A percentile compares a stretch with the other conserved stretches of the same genome.
Evolutionary conservation across 352 stramenopile species (phyloP).

Genomic region (Phytophthora fragariae): DNA sequence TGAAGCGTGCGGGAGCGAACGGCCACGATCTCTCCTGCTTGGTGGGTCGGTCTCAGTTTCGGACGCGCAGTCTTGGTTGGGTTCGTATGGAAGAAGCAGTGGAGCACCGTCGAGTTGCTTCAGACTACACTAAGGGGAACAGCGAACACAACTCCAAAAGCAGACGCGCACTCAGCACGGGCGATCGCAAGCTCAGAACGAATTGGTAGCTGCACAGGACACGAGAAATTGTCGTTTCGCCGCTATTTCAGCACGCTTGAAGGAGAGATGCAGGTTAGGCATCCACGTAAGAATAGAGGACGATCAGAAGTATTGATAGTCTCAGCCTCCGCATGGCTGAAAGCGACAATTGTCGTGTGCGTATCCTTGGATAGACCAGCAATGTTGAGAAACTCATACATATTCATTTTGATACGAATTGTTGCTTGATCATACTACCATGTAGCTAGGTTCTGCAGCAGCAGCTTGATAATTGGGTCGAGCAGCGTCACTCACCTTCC

Average conservation of each 20-base stretch:
- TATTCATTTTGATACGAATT: constrained; percentile 33
- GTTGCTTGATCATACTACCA: constrained; percentile 21
- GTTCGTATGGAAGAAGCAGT: constrained; percentile 16
- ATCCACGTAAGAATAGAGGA: constrained; percentile 36
- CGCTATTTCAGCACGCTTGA: constrained; percentile 25
- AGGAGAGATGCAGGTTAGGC: constrained; percentile 1
- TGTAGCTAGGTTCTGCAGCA: neutral
- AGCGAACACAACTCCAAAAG: constrained; percentile 1
- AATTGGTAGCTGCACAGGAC: constrained; percentile 9
- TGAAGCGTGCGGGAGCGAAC: constrained; percentile 6
- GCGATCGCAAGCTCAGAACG: neutral
- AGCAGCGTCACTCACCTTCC: neutral
- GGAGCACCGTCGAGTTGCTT: neutral
- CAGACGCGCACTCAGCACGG: neutral
- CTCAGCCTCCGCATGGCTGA: constrained; percentile 4
- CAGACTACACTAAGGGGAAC: constrained; percentile 3
- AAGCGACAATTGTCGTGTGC: neutral
- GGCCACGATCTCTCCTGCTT: constrained; percentile 23
- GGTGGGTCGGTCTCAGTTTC: neutral
- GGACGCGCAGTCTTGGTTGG: constrained; percentile 9
- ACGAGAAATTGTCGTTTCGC: constrained; percentile 30
- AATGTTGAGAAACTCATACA: constrained; percentile 14
- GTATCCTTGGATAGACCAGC: too few species aligned
- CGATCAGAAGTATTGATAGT: constrained; percentile 32
- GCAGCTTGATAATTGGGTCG: neutral